These are phyloP conservation scores for Malassezia caprae DNA, from an alignment of 1,284 basidiomycete species.

Conservation along the genomic window DNA sequence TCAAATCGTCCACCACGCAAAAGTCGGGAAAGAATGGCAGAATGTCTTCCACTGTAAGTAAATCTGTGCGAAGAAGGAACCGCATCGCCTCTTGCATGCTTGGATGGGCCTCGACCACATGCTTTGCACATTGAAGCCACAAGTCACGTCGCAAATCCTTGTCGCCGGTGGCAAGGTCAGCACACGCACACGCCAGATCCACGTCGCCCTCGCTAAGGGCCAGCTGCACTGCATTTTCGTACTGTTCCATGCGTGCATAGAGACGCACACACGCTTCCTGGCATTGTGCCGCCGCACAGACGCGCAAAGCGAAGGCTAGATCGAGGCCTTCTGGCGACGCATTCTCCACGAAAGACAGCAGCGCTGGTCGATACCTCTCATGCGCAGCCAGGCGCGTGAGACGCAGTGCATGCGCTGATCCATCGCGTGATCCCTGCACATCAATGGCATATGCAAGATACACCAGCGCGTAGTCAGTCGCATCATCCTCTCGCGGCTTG, in stretches of 20 bases:
- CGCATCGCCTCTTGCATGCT: conserved; percentile 96
- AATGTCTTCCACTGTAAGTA: conserved; percentile 96
- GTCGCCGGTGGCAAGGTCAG: conserved; percentile 25
- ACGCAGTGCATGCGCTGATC: conserved; percentile 86
- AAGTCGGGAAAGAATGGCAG: conserved; percentile 99
- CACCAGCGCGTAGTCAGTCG: conserved; percentile 37
- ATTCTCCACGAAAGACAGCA: conserved; percentile 68
- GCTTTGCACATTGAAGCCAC: conserved; percentile 93
- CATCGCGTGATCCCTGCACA: conserved; percentile 64
- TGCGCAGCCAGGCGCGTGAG: conserved; percentile 67
- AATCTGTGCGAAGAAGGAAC: conserved; percentile 82
- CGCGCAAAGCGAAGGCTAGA: conserved; percentile 83
- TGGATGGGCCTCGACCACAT: conserved; percentile 91
- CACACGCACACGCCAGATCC: conserved; percentile 52
- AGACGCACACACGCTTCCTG: conserved; percentile 90
- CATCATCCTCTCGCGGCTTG: conserved; percentile 51
- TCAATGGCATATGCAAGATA: conserved; percentile 79
- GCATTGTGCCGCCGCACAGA: conserved; percentile 65
- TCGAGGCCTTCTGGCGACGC: conserved; percentile 71
- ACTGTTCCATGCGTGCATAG: conserved; percentile 93
- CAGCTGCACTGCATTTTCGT: conserved; percentile 89
- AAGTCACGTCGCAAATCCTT: conserved; percentile 68
- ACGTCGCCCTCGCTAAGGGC: conserved; percentile 56
- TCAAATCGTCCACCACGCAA: conserved; percentile 98
- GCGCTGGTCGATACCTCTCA: conserved; percentile 80